Evolutionary conservation across 768 basidiomycete genomes (phyloP).

Genomic region (Cystobasidium tubakii): DNA sequence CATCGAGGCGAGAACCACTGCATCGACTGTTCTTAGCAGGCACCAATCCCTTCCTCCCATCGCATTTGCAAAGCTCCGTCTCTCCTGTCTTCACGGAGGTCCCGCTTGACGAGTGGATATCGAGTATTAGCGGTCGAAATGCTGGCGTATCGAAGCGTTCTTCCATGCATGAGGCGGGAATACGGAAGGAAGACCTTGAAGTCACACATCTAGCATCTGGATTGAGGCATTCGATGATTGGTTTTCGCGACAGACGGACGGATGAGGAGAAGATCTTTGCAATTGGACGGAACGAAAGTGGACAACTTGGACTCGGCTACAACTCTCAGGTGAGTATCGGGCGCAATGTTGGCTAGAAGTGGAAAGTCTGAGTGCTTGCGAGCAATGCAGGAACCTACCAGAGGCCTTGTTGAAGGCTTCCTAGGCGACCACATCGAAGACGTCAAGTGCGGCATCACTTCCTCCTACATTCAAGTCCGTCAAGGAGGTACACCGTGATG

Average conservation of each 20-base stretch:
- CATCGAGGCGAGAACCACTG: background rate
- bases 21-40: constrained; percentile 32
- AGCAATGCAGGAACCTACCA: constrained; percentile 27
- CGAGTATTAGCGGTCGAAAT: constrained; percentile 4
- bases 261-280: constrained; percentile 19
- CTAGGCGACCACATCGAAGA: constrained; percentile 6
- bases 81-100: constrained; percentile 21
- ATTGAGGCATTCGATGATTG: constrained; percentile 9
- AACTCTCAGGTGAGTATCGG: constrained; percentile 16
- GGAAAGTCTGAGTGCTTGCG: background rate
- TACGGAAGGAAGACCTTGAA: constrained; percentile 2
- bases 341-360: background rate
- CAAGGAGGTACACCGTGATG: constrained; percentile 19
- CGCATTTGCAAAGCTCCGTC: background rate
- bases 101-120: constrained; percentile 18
- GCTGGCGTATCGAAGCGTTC: background rate
- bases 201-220: constrained; percentile 20
- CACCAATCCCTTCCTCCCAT: constrained; percentile 32
- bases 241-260: background rate
- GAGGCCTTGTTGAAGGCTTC: constrained; percentile 33
- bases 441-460: constrained; percentile 28
- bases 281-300: constrained; percentile 23
- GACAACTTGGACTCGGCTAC: constrained; percentile 32
- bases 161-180: background rate
- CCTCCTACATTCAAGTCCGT: constrained; percentile 33